phyloP scores from a whole-genome alignment of 345 rosid genomes.

The Jatropha curcas region DNA sequence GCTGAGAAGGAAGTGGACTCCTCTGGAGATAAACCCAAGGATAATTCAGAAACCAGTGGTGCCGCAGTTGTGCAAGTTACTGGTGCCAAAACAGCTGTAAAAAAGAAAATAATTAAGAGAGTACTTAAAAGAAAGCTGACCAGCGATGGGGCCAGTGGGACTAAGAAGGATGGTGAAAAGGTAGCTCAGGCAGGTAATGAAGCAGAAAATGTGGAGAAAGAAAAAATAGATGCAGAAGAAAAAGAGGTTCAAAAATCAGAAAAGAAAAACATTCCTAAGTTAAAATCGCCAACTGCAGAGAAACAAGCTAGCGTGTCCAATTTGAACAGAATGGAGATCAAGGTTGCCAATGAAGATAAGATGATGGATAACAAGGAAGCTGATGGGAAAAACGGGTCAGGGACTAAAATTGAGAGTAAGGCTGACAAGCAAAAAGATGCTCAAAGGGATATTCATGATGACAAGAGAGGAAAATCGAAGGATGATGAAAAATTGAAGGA shows the following conservation, averaged over 20 bases:
- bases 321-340: constrained; percentile 38
- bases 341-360: constrained; percentile 45
- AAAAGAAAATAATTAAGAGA: constrained; percentile 77
- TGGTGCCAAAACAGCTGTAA: constrained; percentile 52
- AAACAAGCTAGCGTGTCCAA: constrained; percentile 39
- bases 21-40: constrained; percentile 50
- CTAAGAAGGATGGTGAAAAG: constrained; percentile 41
- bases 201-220: constrained; percentile 32
- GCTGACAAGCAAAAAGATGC: constrained; percentile 43
- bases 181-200: constrained; percentile 29
- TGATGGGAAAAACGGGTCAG: constrained; percentile 25
- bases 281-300: constrained; percentile 39
- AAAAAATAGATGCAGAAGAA: constrained; percentile 34
- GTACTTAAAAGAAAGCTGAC: constrained; percentile 74
- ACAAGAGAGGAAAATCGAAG: constrained; percentile 43
- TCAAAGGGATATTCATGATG: constrained; percentile 37
- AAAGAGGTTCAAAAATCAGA: constrained; percentile 25
- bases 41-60: constrained; percentile 39
- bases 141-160: constrained; percentile 37
- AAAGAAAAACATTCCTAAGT: constrained; percentile 28
- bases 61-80: constrained; percentile 41
- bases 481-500: constrained; percentile 40
- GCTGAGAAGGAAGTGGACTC: constrained; percentile 36
- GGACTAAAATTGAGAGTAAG: constrained; percentile 28
- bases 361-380: constrained; percentile 41